Evolutionary conservation across 257 asterid genomes (phyloP).

Genomic region (Coffea canephora): DNA sequence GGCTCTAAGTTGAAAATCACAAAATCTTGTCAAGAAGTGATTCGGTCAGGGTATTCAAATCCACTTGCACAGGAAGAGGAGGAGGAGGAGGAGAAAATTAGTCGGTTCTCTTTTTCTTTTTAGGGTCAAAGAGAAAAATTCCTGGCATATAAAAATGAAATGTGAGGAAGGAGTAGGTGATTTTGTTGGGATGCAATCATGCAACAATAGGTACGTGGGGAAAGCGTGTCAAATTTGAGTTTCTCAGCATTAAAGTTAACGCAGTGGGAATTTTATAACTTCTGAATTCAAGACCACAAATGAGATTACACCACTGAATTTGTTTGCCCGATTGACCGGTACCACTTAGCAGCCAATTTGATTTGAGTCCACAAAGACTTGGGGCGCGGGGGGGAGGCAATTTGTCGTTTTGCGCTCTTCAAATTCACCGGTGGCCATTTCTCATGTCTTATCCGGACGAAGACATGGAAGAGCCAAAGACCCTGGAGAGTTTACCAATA

Average conservation of each 20-base stretch:
- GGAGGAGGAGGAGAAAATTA: too few species aligned
- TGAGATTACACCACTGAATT: not conserved
- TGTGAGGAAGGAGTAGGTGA: not conserved
- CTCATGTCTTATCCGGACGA: not conserved
- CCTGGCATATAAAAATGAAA: not conserved
- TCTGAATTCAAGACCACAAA: not conserved
- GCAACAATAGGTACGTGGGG: too few species aligned
- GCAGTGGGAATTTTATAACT: not conserved
- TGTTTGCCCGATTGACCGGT: not conserved
- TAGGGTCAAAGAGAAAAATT: not conserved
- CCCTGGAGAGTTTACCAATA: not conserved
- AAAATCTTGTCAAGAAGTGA: too few species aligned
- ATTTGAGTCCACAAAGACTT: not conserved
- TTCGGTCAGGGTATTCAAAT: not conserved
- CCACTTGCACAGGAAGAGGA: not conserved
- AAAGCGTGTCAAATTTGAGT: constrained; percentile 24
- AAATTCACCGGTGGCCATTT: not conserved
- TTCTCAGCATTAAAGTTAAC: not conserved
- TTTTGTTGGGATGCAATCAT: not conserved
- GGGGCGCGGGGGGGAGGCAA: too few species aligned
- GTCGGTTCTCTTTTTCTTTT: not conserved
- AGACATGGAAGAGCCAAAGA: not conserved
- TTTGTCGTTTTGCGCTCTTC: not conserved
- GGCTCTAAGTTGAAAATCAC: not conserved
- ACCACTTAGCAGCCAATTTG: constrained; percentile 5